These are phyloP conservation scores for Aspergillus phoenicis DNA, from an alignment of 2,329 filamentous ascomycete species.

Conservation along the genomic window DNA sequence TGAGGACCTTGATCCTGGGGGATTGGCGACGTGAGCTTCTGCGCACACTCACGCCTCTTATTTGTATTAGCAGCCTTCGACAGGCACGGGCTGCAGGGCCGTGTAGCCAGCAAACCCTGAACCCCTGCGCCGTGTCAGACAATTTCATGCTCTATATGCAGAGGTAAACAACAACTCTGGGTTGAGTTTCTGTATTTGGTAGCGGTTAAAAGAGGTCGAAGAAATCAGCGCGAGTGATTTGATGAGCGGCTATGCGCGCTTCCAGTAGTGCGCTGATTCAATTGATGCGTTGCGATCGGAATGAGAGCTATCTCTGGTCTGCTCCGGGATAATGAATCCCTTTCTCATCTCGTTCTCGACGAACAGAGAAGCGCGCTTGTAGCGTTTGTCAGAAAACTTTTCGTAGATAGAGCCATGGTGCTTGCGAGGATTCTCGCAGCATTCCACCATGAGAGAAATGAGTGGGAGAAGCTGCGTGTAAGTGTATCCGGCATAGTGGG, in stretches of 20 bases:
- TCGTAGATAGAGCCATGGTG: constrained; percentile 88
- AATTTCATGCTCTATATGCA: neutral
- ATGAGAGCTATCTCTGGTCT: constrained; percentile 20
- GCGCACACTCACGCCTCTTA: neutral
- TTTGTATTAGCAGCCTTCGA: neutral
- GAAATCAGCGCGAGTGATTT: neutral
- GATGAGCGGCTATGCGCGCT: constrained; percentile 19
- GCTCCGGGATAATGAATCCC: constrained; percentile 56
- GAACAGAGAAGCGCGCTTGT: constrained; percentile 79
- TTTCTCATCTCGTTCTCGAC: constrained; percentile 73
- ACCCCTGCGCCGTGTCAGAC: neutral
- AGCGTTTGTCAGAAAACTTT: constrained; percentile 86
- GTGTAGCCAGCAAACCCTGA: neutral
- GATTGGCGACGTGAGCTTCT: neutral
- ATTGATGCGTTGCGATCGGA: constrained; percentile 16
- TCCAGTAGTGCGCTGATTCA: constrained; percentile 23
- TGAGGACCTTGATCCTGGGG: neutral
- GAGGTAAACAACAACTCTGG: constrained; percentile 9
- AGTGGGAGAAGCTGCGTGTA: constrained; percentile 78
- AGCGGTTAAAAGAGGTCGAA: too few relatives aligned
- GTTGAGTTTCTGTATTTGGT: too few relatives aligned
- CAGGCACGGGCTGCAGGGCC: neutral
- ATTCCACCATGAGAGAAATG: constrained; percentile 78
- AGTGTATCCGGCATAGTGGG: constrained; percentile 93
- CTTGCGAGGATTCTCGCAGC: constrained; percentile 75